Conservation (phyloP, 805 yeast species). For the Cyberlindnera subsufficiens region DNA sequence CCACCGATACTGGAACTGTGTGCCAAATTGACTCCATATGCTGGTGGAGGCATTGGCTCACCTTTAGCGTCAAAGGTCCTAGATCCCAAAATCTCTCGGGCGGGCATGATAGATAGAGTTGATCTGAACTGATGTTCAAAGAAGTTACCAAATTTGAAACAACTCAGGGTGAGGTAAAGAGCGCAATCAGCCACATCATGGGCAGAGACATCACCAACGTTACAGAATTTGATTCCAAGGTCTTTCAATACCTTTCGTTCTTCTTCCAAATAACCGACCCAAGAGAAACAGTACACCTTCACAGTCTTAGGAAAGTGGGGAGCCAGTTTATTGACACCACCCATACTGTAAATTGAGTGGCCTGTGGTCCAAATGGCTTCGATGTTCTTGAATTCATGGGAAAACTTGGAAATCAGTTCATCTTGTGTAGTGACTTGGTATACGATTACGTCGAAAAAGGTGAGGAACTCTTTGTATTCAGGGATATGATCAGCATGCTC, state of each 20-base stretch:
- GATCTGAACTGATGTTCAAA: conserved; percentile 40
- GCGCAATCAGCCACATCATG: conserved; percentile 72
- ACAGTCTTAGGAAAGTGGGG: conserved; percentile 41
- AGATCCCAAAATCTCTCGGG: conserved; percentile 36
- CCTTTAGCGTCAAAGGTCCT: conserved; percentile 31
- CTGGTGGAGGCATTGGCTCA: conserved; percentile 21
- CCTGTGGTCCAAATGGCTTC: conserved; percentile 54
- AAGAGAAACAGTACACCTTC: conserved; percentile 46
- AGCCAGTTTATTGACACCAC: conserved; percentile 36
- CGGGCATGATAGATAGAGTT: conserved; percentile 34
- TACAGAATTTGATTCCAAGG: conserved; percentile 51
- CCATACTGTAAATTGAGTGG: conserved; percentile 37
- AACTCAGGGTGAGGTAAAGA: conserved; percentile 47
- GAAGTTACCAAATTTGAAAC: conserved; percentile 50
- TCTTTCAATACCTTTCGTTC: conserved; percentile 39
- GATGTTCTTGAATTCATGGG: conserved; percentile 23
- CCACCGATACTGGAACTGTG: conserved; percentile 41
- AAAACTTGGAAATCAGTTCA: conserved; percentile 36
- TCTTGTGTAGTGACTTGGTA: conserved; percentile 36
- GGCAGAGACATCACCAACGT: conserved; percentile 55
- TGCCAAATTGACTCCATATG: conserved; percentile 26
- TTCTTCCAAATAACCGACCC: conserved; percentile 55
- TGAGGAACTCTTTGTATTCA: conserved; percentile 38
- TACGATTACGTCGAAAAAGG: conserved; percentile 32
- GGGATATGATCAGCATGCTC: conserved; percentile 42